These are phyloP conservation scores for Penicillium alfredii DNA, from an alignment of 495 filamentous ascomycete species.

Conservation along the genomic window DNA sequence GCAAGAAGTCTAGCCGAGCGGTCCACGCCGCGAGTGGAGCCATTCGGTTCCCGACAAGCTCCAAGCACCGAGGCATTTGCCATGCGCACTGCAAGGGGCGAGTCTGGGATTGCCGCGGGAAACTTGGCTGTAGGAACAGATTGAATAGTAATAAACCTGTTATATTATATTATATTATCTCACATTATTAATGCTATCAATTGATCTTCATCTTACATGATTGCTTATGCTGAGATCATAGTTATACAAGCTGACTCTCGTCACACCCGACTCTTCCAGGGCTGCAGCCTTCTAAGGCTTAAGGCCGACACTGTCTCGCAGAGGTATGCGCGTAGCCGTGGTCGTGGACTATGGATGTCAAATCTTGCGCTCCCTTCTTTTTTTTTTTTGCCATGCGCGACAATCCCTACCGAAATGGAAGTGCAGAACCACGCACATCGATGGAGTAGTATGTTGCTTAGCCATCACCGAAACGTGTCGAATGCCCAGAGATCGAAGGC, in stretches of 20 bases:
- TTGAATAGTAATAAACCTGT: too few relatives aligned
- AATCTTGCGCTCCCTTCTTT: neutral
- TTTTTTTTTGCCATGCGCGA: neutral
- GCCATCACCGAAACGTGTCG: too few relatives aligned
- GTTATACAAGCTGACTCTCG: neutral
- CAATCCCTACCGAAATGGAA: conserved; percentile 9
- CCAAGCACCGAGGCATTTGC: conserved; percentile 12
- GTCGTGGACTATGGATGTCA: neutral
- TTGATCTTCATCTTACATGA: too few relatives aligned
- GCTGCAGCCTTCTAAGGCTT: conserved; percentile 40
- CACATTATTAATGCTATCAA: too few relatives aligned
- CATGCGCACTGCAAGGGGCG: conserved; percentile 12
- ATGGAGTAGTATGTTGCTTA: too few relatives aligned
- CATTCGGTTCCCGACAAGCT: conserved; percentile 7
- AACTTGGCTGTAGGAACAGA: conserved; percentile 5
- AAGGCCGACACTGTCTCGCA: conserved; percentile 23
- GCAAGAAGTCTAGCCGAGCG: conserved; percentile 8
- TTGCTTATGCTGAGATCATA: too few relatives aligned
- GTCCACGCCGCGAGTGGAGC: conserved; percentile 11
- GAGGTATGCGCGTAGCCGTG: conserved; percentile 1
- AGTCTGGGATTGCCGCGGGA: conserved; percentile 11
- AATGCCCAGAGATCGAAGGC: too few relatives aligned
- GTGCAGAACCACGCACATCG: conserved; percentile 3
- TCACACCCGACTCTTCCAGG: too few relatives aligned
- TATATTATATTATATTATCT: too few relatives aligned